These are phyloP conservation scores for Aspergillus clavatus DNA, from an alignment of 2,329 filamentous ascomycete genomes.

Conservation along the genomic window DNA sequence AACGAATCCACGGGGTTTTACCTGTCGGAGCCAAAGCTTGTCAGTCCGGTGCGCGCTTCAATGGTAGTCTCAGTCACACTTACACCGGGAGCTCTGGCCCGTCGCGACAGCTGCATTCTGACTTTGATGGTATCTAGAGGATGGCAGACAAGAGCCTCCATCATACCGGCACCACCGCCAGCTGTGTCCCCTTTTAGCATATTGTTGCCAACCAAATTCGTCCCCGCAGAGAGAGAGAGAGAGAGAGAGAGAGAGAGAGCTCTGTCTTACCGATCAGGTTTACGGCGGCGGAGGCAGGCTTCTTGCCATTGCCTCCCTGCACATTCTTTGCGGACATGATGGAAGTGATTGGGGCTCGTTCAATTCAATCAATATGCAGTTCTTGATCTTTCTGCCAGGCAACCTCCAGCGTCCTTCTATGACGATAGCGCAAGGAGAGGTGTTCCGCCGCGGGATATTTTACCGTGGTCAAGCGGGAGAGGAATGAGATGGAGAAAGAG, in stretches of 20 bases:
- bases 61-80: constrained; percentile 24
- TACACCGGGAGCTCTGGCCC: constrained; percentile 75
- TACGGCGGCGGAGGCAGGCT: constrained; percentile 77
- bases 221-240: neutral
- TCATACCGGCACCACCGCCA: constrained; percentile 96
- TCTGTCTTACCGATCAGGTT: constrained; percentile 74
- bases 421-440: constrained; percentile 1
- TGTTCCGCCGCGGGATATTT: neutral
- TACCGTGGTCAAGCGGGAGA: constrained; percentile 1
- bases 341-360: constrained; percentile 1
- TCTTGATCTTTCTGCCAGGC: neutral
- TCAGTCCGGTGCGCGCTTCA: constrained; percentile 6
- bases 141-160: constrained; percentile 96
- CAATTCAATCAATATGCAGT: neutral
- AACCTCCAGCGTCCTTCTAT: constrained; percentile 2
- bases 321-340: constrained; percentile 58
- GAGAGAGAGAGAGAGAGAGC: too few relatives aligned
- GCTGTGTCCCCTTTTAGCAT: constrained; percentile 50
- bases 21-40: constrained; percentile 32
- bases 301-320: constrained; percentile 59
- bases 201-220: constrained; percentile 4
- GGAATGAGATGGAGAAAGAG: constrained; percentile 5
- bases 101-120: constrained; percentile 93
- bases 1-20: constrained; percentile 80
- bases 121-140: constrained; percentile 98